Conservation (phyloP, 1,284 basidiomycete genomes). For the Nidula niveotomentosa region DNA sequence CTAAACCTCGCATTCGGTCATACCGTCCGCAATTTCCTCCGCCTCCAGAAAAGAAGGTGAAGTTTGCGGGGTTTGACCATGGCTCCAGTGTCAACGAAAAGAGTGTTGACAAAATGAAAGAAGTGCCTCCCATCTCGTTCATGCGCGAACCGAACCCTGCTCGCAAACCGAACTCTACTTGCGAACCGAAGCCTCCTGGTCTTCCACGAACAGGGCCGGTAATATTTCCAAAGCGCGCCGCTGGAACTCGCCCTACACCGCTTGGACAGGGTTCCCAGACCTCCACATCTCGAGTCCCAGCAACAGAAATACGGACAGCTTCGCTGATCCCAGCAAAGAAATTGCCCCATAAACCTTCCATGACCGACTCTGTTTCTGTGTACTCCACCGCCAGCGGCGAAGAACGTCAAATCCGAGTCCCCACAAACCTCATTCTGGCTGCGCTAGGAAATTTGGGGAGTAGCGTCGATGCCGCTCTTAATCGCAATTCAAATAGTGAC, state of each 20-base stretch:
- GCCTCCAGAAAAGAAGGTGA: constrained; percentile 17
- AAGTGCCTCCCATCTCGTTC: neutral
- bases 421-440: constrained; percentile 28
- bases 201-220: neutral
- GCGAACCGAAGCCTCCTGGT: neutral
- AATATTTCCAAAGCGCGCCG: neutral
- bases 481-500: constrained; percentile 11
- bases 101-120: neutral
- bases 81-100: neutral
- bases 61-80: constrained; percentile 10
- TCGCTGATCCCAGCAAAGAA: neutral
- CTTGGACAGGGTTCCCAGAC: too few relatives aligned
- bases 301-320: too few relatives aligned
- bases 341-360: constrained; percentile 25
- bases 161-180: neutral
- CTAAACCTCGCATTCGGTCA: constrained; percentile 10
- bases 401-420: constrained; percentile 25
- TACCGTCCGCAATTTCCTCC: constrained; percentile 15
- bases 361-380: constrained; percentile 28
- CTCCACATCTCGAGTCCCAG: too few relatives aligned
- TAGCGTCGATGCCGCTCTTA: constrained; percentile 7
- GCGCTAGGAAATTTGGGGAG: constrained; percentile 23
- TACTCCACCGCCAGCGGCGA: constrained; percentile 37
- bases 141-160: neutral
- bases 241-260: too few relatives aligned